Evolutionary conservation across 345 rosid genomes (phyloP), one percentile per base, ranked within the genome.

Genomic region (Stellera chamaejasme): DNA sequence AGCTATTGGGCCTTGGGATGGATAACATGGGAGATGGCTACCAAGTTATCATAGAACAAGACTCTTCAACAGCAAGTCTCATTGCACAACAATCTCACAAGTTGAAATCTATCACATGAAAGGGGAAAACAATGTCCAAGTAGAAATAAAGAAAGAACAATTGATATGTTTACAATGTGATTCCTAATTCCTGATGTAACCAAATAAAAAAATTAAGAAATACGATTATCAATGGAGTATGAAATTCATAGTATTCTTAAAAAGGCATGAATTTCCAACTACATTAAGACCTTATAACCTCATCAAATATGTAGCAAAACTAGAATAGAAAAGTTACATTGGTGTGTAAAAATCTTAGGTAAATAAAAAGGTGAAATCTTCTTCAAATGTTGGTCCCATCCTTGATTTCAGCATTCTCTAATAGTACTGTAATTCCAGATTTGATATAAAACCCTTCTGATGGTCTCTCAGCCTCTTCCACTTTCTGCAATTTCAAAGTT

Each of bases 391-490:
- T 67, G 0, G 85, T 84, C 54, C 95, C 88, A n/a, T 87, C 93
- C 51, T 53, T 46, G 58, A 90, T 84, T 13, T 66, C 36, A 0
- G 90, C 66, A 53, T 90, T 82, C 64, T 87, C 79, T 44, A 77
- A 59, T 54, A 90, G 69, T 26, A 82, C 80, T 1, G 87, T 82
- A 64, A 87, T 90, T 64, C 97, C 97, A 1, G 97, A 87, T 47
- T 87, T 81, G 25, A 90, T 84, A 50, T 87, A 82, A 73, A 87
- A 81, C 64, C 97, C 97, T 42, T 87, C 88, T 2, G 77, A 69
- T 62, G 95, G 84, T 39, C 83, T 79, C 32, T 84, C 88, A 8
- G 95, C 90, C 69, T 90, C 97, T 69, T 73, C 75, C 56, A 90
- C 88, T 26, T 70, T 71, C 91, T 89, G 87, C 66, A 65, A 50